Evolutionary conservation across 202 grass and related monocot genomes (phyloP).

Genomic region (Panicum virgatum): DNA sequence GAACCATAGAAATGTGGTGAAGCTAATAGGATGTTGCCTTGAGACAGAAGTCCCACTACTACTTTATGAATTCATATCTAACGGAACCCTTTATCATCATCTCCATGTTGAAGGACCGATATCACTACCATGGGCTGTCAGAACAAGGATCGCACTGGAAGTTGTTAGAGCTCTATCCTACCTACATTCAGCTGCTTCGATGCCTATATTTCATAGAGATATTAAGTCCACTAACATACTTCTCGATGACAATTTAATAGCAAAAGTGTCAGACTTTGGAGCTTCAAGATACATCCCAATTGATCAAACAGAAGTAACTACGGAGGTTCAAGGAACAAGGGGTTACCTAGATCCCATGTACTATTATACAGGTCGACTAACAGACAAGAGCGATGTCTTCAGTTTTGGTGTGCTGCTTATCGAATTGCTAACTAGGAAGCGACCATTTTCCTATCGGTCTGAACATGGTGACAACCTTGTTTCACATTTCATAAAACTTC

Average conservation of each 20-base stretch:
- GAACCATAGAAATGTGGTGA: slow-evolving; percentile 54
- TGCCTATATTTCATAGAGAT: slow-evolving; percentile 53
- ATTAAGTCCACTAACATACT: slow-evolving; percentile 42
- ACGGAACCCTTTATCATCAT: slow-evolving; percentile 45
- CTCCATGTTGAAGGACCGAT: slow-evolving; percentile 23
- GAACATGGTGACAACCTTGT: slow-evolving; percentile 6
- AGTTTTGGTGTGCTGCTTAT: slow-evolving; percentile 28
- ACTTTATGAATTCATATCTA: slow-evolving; percentile 58
- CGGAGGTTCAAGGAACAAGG: slow-evolving; percentile 32
- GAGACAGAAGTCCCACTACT: slow-evolving; percentile 50
- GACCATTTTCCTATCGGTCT: background rate
- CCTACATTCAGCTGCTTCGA: slow-evolving; percentile 25
- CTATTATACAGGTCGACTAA: slow-evolving; percentile 21
- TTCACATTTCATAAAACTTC: too few relatives aligned
- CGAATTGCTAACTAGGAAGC: background rate
- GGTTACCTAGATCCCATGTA: slow-evolving; percentile 43
- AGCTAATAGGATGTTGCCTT: slow-evolving; percentile 50
- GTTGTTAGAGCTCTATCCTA: slow-evolving; percentile 34
- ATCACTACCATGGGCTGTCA: slow-evolving; percentile 43
- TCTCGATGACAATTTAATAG: slow-evolving; percentile 9
- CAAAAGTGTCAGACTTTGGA: slow-evolving; percentile 45
- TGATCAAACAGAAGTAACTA: background rate
- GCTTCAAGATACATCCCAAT: slow-evolving; percentile 24
- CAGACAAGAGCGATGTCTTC: slow-evolving; percentile 34
- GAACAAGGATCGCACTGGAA: slow-evolving; percentile 31